Percentiles rank a stretch among this genome's conserved stretches.
These are phyloP conservation scores for Phytophthora citricola DNA, from an alignment of 352 stramenopile species.

Conservation along the genomic window DNA sequence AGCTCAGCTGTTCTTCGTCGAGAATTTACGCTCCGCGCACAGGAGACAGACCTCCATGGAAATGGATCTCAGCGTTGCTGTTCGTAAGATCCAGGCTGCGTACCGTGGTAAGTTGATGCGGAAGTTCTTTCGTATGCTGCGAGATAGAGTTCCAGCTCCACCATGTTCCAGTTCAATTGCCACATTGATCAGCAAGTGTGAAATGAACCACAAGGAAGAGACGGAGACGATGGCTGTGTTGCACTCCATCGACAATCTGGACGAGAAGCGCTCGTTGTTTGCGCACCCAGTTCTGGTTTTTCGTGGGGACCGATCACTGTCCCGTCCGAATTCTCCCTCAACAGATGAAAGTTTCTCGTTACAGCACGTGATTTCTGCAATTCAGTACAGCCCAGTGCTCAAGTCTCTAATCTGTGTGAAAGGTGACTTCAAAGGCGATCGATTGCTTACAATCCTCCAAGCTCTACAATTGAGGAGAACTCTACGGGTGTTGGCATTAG, in stretches of 20 bases:
- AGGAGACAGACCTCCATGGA: conserved; percentile 25
- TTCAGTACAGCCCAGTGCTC: conserved; percentile 53
- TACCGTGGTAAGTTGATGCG: conserved; percentile 60
- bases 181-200: conserved; percentile 35
- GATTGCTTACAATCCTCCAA: conserved; percentile 41
- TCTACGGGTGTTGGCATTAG: conserved; percentile 53
- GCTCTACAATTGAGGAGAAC: conserved; percentile 51
- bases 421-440: conserved; percentile 41
- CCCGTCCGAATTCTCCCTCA: conserved; percentile 6
- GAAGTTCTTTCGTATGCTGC: conserved; percentile 46
- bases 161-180: conserved; percentile 39
- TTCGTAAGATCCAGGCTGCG: conserved; percentile 59
- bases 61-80: conserved; percentile 38
- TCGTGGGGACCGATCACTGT: background rate
- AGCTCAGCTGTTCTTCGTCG: conserved; percentile 52
- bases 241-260: conserved; percentile 31
- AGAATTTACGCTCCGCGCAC: conserved; percentile 47
- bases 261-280: conserved; percentile 58
- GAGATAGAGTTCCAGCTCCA: conserved; percentile 23
- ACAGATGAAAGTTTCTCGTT: conserved; percentile 31
- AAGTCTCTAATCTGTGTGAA: conserved; percentile 47
- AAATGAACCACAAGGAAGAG: conserved; percentile 27
- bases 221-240: conserved; percentile 39
- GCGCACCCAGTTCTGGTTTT: conserved; percentile 55
- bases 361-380: conserved; percentile 49